Evolutionary conservation across 1,139 yeast species (phyloP).

Genomic region (Blastobotrys indianensis): DNA sequence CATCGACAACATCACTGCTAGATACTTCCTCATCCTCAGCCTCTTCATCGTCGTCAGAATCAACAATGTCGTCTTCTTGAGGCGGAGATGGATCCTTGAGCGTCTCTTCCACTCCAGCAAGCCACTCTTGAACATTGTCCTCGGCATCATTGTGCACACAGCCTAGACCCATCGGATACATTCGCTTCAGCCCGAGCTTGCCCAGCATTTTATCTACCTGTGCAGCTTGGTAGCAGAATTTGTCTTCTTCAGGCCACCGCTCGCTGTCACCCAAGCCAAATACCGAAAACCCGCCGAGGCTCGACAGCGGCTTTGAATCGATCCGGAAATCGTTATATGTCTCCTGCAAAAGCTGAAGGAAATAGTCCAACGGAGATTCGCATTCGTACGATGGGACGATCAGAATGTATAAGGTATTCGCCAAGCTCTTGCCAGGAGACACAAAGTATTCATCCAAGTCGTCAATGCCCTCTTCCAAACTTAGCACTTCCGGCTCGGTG

Average conservation of each 20-base stretch:
- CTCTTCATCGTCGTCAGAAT: slow-evolving; percentile 45
- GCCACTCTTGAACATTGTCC: slow-evolving; percentile 57
- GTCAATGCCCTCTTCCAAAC: slow-evolving; percentile 67
- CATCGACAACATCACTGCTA: slow-evolving; percentile 52
- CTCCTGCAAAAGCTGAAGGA: slow-evolving; percentile 72
- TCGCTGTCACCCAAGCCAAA: slow-evolving; percentile 86
- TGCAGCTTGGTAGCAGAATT: slow-evolving; percentile 82
- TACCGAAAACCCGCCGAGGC: slow-evolving; percentile 72
- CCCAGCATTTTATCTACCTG: slow-evolving; percentile 71
- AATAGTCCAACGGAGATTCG: slow-evolving; percentile 86
- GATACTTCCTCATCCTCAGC: slow-evolving; percentile 37
- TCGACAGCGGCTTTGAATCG: slow-evolving; percentile 66
- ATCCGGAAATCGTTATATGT: slow-evolving; percentile 80
- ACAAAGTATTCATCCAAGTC: slow-evolving; percentile 81
- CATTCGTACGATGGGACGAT: slow-evolving; percentile 89
- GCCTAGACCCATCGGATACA: slow-evolving; percentile 79
- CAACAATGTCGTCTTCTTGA: slow-evolving; percentile 39
- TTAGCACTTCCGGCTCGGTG: slow-evolving; percentile 49
- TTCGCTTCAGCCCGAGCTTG: slow-evolving; percentile 76
- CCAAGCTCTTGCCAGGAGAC: slow-evolving; percentile 38
- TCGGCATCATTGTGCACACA: slow-evolving; percentile 74
- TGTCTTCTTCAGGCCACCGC: slow-evolving; percentile 63
- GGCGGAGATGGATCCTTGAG: slow-evolving; percentile 58
- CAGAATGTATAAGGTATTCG: slow-evolving; percentile 47
- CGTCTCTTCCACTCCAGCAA: slow-evolving; percentile 50